phyloP scores from a whole-genome alignment of 208 protist species.

The Trichomonas gallinae region DNA sequence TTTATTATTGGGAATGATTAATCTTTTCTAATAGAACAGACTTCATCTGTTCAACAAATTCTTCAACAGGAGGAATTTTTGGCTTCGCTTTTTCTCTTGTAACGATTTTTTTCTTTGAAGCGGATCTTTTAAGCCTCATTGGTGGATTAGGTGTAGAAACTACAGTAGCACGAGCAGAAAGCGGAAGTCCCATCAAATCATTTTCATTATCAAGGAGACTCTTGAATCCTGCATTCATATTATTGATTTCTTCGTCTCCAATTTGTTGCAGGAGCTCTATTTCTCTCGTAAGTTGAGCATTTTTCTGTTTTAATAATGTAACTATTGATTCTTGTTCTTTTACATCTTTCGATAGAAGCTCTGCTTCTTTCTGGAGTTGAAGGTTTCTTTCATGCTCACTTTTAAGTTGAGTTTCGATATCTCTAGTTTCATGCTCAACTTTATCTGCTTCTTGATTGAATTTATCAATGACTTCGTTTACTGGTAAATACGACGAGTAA shows the following conservation, averaged over 20 bases:
- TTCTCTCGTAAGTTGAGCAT: not conserved
- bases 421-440: not conserved
- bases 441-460: not conserved
- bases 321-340: not conserved
- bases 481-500: not conserved
- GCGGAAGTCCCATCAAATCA: not conserved
- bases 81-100: not conserved
- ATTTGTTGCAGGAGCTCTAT: not conserved
- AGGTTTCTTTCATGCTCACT: not conserved
- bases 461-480: not conserved
- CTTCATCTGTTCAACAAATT: not conserved
- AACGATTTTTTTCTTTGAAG: not conserved
- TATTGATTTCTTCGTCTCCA: not conserved
- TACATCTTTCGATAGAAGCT: not conserved
- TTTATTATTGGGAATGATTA: not conserved
- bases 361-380: slow-evolving; percentile 1
- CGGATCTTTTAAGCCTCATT: not conserved
- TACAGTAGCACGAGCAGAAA: not conserved
- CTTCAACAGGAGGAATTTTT: not conserved
- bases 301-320: not conserved
- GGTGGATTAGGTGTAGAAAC: not conserved
- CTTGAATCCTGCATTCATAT: not conserved
- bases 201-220: not conserved
- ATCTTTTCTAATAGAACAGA: not conserved
- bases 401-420: not conserved